These are phyloP conservation scores for Neophaeococcomyces mojaviensis DNA, from an alignment of 2,329 filamentous ascomycete genomes.

Conservation along the genomic window DNA sequence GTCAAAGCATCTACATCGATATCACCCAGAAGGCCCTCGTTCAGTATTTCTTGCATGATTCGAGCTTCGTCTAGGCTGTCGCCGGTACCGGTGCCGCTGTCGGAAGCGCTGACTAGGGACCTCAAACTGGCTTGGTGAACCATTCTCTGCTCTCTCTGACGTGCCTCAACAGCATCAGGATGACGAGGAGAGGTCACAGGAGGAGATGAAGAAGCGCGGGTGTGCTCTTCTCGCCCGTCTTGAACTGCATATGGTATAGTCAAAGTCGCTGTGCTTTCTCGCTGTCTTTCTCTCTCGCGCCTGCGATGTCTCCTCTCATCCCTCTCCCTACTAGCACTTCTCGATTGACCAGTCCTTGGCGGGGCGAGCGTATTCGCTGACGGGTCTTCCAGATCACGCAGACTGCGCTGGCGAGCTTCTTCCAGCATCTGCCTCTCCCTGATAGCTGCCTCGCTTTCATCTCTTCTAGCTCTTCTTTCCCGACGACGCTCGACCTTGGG, in stretches of 20 bases:
- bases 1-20: conserved; percentile 85
- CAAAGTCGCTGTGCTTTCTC: conserved; percentile 6
- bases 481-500: conserved; percentile 50
- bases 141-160: conserved; percentile 44
- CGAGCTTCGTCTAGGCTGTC: conserved; percentile 75
- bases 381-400: conserved; percentile 40
- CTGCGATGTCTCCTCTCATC: conserved; percentile 30
- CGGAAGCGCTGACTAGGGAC: conserved; percentile 72
- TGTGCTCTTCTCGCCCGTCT: neutral
- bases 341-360: conserved; percentile 15
- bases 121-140: conserved; percentile 86
- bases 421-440: conserved; percentile 63
- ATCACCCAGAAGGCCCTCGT: conserved; percentile 79
- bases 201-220: conserved; percentile 9
- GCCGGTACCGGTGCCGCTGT: conserved; percentile 40
- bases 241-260: neutral
- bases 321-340: conserved; percentile 41
- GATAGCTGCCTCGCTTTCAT: conserved; percentile 35
- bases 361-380: conserved; percentile 16
- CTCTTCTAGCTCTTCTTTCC: conserved; percentile 33
- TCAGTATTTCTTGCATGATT: conserved; percentile 79
- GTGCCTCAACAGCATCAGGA: conserved; percentile 26
- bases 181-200: conserved; percentile 18
- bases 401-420: conserved; percentile 64
- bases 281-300: conserved; percentile 29